Base-by-base conservation (phyloP, 1,139 yeast species). In the Hemisphaericaspora xylofermentans region DNA sequence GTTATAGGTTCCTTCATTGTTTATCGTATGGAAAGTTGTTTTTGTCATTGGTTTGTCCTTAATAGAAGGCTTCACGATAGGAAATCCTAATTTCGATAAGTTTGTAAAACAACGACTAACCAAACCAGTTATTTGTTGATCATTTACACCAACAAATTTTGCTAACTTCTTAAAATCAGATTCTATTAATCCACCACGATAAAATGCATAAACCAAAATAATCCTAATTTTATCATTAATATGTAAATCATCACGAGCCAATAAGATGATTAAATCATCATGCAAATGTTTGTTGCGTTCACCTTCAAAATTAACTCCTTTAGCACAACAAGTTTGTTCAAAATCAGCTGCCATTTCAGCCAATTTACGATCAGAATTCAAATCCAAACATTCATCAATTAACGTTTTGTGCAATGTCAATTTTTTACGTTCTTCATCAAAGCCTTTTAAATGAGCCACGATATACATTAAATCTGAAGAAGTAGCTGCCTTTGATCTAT, bases 111-210 rank as follows among this genome's bases (percentile, higher is more conserved):
- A 73, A 35, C 77, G 51, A 44, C 64, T 57, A 49, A 69, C 57
- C 35, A 71, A 66, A 18, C 75, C 70, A 21, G 68, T 63, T 43
- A 78, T 70, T 36, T 86, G 94, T 17, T 70, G 68, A 38, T 78
- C 75, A 31, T 68, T 63, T 13, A 88, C 76, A 0, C 84, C 86
- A 37, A 87, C 78, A 54, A 91, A 94, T 41, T 73, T 66, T 36
- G 83, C 75, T 34, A 93, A 64, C 56, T 93, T 89, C 39, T 68
- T 64, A 49, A 85, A 79, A 65, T 93, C 99, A 7, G 73, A 60
- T 50, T 82, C 84, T 14, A 88, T 73, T 22, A 93, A 68, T 0
- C 99, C 98, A 4, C 94, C 93, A 50, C 98, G 74, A 60, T 82
- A 86, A 30, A 89, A 62, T 1, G 91, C 85, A 61, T 93, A 93